Evolutionary conservation across 2,329 filamentous ascomycete genomes (phyloP).

Genomic region (Colletotrichum chrysophilum): DNA sequence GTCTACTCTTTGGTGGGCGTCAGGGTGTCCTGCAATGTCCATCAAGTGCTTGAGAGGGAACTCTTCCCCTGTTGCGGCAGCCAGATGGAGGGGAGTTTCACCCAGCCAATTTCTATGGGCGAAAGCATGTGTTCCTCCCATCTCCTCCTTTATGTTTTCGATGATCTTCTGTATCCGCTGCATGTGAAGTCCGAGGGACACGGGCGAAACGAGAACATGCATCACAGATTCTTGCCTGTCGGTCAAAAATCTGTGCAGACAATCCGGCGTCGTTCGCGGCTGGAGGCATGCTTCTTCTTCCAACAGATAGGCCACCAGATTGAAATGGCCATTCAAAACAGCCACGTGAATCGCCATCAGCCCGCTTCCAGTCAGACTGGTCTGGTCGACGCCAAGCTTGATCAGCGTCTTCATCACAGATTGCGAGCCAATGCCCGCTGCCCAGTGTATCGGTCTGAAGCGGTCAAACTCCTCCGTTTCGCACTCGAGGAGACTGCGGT

Average conservation of each 20-base stretch:
- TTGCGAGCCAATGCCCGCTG: not conserved
- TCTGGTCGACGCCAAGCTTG: not conserved
- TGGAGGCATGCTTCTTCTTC: not conserved
- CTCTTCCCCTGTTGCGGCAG: not conserved
- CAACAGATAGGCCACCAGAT: not conserved
- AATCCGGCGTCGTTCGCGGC: not conserved
- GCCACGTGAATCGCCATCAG: constrained; percentile 1
- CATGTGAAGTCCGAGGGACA: not conserved
- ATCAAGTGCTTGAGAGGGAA: not conserved
- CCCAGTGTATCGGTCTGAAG: constrained; percentile 3
- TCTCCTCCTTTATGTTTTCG: not conserved
- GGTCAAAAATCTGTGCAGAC: not conserved
- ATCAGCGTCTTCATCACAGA: not conserved
- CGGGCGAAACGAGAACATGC: not conserved
- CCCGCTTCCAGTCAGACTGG: not conserved
- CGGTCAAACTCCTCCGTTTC: not conserved
- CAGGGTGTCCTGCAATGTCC: not conserved
- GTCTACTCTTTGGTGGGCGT: not conserved
- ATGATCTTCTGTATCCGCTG: not conserved
- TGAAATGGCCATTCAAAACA: not conserved
- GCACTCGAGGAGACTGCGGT: not conserved
- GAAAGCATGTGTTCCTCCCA: not conserved
- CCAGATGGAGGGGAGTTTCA: not conserved
- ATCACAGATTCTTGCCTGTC: not conserved
- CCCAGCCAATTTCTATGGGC: not conserved